Evolutionary conservation across 1,284 basidiomycete species (phyloP).

Genomic region (Trichosporon inkin): DNA sequence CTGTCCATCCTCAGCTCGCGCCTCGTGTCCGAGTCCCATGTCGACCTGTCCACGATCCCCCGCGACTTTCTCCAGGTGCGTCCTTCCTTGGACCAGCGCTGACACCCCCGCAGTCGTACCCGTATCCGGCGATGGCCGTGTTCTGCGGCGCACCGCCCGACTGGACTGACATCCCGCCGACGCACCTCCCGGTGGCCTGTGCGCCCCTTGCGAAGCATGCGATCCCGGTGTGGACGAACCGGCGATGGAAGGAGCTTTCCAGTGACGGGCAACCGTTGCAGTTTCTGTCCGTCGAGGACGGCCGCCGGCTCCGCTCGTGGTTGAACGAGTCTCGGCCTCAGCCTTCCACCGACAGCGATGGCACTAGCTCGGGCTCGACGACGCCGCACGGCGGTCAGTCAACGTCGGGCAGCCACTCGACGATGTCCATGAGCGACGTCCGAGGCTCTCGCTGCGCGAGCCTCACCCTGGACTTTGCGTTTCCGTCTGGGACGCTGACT

Average conservation of each 20-base stretch:
- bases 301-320: constrained; percentile 37
- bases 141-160: constrained; percentile 8
- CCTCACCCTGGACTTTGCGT: constrained; percentile 28
- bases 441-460: constrained; percentile 6
- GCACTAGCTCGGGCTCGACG: background rate
- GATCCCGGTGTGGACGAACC: constrained; percentile 35
- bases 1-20: constrained; percentile 3
- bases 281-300: constrained; percentile 32
- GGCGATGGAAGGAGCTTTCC: constrained; percentile 31
- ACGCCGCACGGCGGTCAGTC: background rate
- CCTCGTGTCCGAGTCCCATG: constrained; percentile 6
- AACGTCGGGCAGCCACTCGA: background rate
- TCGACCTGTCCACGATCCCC: constrained; percentile 29
- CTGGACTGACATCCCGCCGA: constrained; percentile 28
- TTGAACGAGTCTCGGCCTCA: constrained; percentile 13
- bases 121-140: constrained; percentile 43
- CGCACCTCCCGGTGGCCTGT: background rate
- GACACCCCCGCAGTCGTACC: constrained; percentile 31
- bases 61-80: constrained; percentile 38
- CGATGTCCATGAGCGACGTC: no score
- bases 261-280: constrained; percentile 28
- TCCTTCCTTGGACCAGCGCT: background rate
- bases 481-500: constrained; percentile 21
- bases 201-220: background rate
- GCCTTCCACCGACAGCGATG: no score